A percentile compares a stretch with the other conserved stretches of the same genome.
Evolutionary conservation across 208 protist species (phyloP).

Genomic region (Leishmania turanica): DNA sequence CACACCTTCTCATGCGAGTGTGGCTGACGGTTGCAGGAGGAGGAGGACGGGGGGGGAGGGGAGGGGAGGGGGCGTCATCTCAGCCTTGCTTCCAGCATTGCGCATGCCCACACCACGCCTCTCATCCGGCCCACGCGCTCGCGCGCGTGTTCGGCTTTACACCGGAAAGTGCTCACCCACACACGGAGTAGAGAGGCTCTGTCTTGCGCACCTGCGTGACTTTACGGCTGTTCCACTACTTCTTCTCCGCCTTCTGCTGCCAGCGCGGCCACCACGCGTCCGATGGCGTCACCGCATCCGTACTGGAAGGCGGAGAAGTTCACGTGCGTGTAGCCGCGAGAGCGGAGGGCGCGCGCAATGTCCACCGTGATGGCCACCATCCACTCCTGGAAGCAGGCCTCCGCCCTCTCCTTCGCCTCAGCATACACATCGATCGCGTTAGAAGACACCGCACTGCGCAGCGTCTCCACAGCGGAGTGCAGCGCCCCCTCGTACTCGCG

Average conservation of each 20-base stretch:
- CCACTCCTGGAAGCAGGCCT: conserved; percentile 19
- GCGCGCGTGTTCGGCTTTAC: not conserved
- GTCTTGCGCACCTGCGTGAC: not conserved
- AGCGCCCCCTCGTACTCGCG: conserved; percentile 21
- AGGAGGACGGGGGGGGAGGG: too few species aligned
- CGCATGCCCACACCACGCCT: not conserved
- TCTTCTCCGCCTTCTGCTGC: conserved; percentile 7
- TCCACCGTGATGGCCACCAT: conserved; percentile 35
- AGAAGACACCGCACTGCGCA: not conserved
- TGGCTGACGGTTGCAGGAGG: too few species aligned
- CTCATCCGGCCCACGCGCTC: not conserved
- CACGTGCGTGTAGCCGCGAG: conserved; percentile 30
- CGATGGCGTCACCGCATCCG: conserved; percentile 29
- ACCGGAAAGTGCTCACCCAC: not conserved
- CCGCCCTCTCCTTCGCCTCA: conserved; percentile 28
- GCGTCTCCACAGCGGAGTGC: not conserved
- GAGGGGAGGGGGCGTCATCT: not conserved
- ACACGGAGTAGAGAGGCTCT: not conserved
- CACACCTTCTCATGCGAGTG: too few species aligned
- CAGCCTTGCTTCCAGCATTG: not conserved
- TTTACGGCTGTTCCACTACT: not conserved
- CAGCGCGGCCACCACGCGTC: conserved; percentile 29
- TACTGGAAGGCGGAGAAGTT: conserved; percentile 51
- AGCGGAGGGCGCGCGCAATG: conserved; percentile 22
- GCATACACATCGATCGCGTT: conserved; percentile 6